Percentiles rank a stretch among this genome's conserved stretches.
Conservation (phyloP, 345 rosid species). For the Eucalyptus lansdowneana region DNA sequence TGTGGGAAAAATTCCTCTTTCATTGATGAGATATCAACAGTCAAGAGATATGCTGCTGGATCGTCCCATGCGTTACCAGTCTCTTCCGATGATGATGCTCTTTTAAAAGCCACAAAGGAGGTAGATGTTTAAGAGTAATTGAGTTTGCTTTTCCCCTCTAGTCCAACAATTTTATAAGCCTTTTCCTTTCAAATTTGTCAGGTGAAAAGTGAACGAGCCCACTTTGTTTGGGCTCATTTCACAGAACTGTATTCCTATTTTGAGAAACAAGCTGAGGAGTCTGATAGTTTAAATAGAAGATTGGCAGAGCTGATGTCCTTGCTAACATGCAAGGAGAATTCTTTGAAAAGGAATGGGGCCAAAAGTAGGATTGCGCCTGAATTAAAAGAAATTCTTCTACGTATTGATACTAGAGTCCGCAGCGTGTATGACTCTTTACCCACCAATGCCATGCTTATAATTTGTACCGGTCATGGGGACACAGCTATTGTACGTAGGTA, state of each 20-base stretch:
- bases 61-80: conserved; percentile 74
- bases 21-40: conserved; percentile 51
- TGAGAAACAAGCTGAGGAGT: conserved; percentile 53
- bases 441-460: conserved; percentile 68
- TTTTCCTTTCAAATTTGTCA: conserved; percentile 5
- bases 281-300: conserved; percentile 44
- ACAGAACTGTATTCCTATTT: conserved; percentile 64
- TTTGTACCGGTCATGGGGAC: conserved; percentile 98
- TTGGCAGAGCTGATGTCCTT: conserved; percentile 71
- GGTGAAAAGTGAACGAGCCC: conserved; percentile 56
- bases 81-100: conserved; percentile 72
- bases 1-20: conserved; percentile 65
- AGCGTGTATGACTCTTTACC: conserved; percentile 52
- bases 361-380: conserved; percentile 33
- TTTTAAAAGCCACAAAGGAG: conserved; percentile 71
- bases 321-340: conserved; percentile 54
- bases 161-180: background rate
- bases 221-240: conserved; percentile 87
- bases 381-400: conserved; percentile 46
- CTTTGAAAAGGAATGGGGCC: conserved; percentile 19
- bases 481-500: conserved; percentile 76
- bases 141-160: background rate
- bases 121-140: conserved; percentile 10
- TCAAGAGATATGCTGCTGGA: conserved; percentile 68
- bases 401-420: conserved; percentile 40